A percentile compares a stretch with the other conserved stretches of the same genome.
Evolutionary conservation across 2,329 filamentous ascomycete species (phyloP).

Genomic region (Xylariomycetidae sp.): DNA sequence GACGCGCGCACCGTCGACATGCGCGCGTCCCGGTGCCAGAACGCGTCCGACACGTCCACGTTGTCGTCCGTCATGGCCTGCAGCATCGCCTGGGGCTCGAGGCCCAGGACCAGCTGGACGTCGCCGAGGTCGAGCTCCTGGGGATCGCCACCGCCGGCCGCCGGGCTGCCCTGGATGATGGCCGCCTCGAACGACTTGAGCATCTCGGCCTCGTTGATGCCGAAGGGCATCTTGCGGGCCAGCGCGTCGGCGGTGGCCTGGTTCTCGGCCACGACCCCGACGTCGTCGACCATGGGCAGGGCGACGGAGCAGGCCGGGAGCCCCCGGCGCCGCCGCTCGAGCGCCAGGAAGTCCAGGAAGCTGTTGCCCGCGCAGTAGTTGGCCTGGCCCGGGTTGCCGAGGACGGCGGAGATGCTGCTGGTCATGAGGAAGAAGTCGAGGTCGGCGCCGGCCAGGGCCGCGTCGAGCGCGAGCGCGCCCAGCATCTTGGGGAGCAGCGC

Average conservation of each 20-base stretch:
- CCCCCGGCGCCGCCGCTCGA: conserved; percentile 1
- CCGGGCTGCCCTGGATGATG: conserved; percentile 3
- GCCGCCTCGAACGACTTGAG: conserved; percentile 6
- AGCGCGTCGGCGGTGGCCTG: conserved; percentile 2
- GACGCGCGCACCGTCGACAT: neutral
- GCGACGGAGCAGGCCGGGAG: conserved; percentile 1
- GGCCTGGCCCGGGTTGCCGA: conserved; percentile 20
- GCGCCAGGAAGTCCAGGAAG: conserved; percentile 22
- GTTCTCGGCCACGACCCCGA: conserved; percentile 21
- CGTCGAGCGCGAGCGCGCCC: neutral
- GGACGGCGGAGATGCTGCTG: conserved; percentile 15
- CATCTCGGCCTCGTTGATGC: conserved; percentile 9
- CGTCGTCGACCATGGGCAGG: conserved; percentile 6
- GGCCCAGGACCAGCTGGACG: conserved; percentile 7
- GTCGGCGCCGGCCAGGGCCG: neutral
- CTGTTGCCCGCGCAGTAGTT: conserved; percentile 28
- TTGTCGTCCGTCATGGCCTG: conserved; percentile 1
- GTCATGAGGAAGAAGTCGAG: conserved; percentile 12
- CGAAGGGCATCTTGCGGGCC: conserved; percentile 4
- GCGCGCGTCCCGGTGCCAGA: conserved; percentile 6
- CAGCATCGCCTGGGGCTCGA: conserved; percentile 5
- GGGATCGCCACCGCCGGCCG: too few relatives aligned
- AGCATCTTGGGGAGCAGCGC: neutral
- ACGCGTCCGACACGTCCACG: conserved; percentile 3
- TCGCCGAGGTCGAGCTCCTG: conserved; percentile 1